Evolutionary conservation across 2,329 filamentous ascomycete genomes (phyloP), one percentile per base, ranked within the genome.

Genomic region (Penicillium sp.): DNA sequence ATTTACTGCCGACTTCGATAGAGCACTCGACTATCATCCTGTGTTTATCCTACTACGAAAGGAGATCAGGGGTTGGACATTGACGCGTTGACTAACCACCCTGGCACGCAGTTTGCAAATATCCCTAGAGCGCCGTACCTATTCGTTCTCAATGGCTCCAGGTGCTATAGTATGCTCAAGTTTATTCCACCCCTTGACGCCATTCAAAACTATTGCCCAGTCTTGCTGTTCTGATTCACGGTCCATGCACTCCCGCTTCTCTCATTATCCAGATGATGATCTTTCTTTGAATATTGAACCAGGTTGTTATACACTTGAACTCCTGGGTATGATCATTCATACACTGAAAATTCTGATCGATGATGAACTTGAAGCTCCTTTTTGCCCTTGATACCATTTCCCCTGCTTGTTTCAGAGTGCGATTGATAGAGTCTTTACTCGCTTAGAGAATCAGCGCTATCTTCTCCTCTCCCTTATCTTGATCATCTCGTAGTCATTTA

Each of bases 261-360:
- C 60, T 63, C 61, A 56, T 46, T 58, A 65, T 67, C 67, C 59
- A 64, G 60, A 73, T 74, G 72, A 74, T 73, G 69, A 71, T 69
- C 63, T 61, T 69, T 66, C 47, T 66, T 67, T 65, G 61, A 66
- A 68, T 70, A 69, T 70, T 69, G 68, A 73, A 67, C 69, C 65
- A 56, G 66, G 64, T 55, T 67, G 64, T 66, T 62, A 66, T 61
- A 69, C 58, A 66, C 64, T 65, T 68, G 49, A 60, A 67, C 61
- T 54, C 64, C 68, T 65, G 70, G 71, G 69, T 43, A 69, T 73
- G 72, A 74, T 72, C 71, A 69, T 72, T 72, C 62, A 74, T 73
- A 74, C 72, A 74, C 72, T 74, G 72, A 74, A 74, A 74, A 74
- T 74, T 74, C 72, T 74, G 72, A 74, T 69, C 61, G 64, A 70